Evolutionary conservation across 495 filamentous ascomycete species (phyloP), one percentile per base, ranked within the genome.

Genomic region (Penicillium pancosmium): DNA sequence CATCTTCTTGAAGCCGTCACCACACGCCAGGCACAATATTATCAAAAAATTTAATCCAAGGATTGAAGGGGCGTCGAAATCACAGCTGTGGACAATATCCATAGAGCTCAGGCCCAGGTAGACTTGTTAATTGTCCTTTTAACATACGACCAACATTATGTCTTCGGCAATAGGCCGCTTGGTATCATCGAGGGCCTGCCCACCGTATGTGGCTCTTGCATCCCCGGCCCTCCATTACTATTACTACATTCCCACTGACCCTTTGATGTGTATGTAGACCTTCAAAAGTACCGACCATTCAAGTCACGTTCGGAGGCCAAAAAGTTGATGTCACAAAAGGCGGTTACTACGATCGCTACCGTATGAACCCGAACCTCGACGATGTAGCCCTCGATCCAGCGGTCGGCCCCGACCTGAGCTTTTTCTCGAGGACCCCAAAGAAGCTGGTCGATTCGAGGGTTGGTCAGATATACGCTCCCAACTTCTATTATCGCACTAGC

Each of bases 321-420:
- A 50, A 60, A 27, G 58, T 60, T 23, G 46, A 60, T 43, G 58
- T 60, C 50, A 52, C 51, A 4, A 50, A 60, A 55, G 58, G 52
- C 18, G 58, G 58, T 13, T 60, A 60, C 46, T 60, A 60, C 19
- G 58, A 60, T 23, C 58, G 58, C 41, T 60, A 60, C 35, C 58
- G 58, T 40, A 60, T 60, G 58, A 60, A 60, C 35, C 58, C 52
- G 12, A 44, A 60, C 35, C 52, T 60, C 33, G 52, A 60, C 18
- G 52, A 60, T 35, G 58, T 60, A 43, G 51, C 58, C 27, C 43
- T 52, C 34, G 58, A 60, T 34, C 51, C 51, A 11, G 52, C 33
- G 18, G 33, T 60, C 10, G 44, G 58, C 21, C 44, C 51, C 4
- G 52, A 50, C 25, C 40, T 60, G 8, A 25, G 41, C 27, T 51